phyloP scores from a whole-genome alignment of 371 early-diverging fungal genomes.

The Syncephalis fuscata region DNA sequence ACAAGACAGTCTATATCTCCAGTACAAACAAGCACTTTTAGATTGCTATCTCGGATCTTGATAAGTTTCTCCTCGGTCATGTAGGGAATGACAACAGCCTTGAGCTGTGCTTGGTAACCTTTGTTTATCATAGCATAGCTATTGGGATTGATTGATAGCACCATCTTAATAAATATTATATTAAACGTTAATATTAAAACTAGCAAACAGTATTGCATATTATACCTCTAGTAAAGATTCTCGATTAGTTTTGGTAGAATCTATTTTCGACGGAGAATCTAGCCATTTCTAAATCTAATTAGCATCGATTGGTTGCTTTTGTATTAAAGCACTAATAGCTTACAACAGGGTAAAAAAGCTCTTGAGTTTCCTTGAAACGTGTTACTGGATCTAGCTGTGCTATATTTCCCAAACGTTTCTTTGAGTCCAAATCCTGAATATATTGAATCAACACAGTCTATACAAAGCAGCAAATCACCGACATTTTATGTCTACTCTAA shows the following conservation, averaged over 20 bases:
- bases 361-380: no score
- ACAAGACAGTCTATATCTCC: conserved; percentile 16
- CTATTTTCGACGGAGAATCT: neutral
- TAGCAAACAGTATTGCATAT: no score
- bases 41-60: conserved; percentile 6
- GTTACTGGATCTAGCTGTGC: no score
- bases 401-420: no score
- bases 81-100: conserved; percentile 13
- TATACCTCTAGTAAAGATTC: no score
- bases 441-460: no score
- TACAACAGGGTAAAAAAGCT: no score
- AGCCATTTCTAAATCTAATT: neutral
- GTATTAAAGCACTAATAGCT: no score
- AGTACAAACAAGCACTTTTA: conserved; percentile 14
- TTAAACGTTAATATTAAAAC: neutral
- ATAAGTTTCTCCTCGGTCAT: conserved; percentile 8
- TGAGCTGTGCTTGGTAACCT: conserved; percentile 11
- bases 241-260: neutral
- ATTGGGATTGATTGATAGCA: neutral
- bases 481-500: no score
- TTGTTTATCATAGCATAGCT: neutral
- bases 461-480: no score
- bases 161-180: neutral
- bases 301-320: no score
- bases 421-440: no score